Conservation (phyloP, 2,329 filamentous ascomycete species). For the Cercospora sojina region DNA sequence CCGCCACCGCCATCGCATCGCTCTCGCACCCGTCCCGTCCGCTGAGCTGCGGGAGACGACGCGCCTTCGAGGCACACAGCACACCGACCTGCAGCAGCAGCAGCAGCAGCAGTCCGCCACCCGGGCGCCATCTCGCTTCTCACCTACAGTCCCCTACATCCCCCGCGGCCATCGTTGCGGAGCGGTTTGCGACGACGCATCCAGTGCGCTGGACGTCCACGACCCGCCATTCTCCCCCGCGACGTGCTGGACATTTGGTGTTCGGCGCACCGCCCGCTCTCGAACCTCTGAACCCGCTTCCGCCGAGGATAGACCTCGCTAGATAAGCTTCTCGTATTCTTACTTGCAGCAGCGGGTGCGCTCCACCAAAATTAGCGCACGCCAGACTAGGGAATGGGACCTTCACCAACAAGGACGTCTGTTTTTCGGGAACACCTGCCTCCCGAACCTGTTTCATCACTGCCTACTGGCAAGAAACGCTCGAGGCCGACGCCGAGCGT, state of each 20-base stretch:
- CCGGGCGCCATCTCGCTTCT: not conserved
- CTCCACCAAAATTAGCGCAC: conserved; percentile 11
- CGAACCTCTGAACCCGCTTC: not conserved
- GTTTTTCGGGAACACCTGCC: conserved; percentile 14
- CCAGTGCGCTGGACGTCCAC: not conserved
- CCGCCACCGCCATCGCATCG: not conserved
- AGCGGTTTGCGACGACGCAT: not conserved
- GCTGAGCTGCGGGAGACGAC: not conserved
- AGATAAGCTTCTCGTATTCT: conserved; percentile 23
- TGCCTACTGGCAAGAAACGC: conserved; percentile 1
- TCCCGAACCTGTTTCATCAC: not conserved
- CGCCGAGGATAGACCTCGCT: too few relatives aligned
- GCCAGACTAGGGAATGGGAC: conserved; percentile 10
- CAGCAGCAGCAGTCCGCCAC: not conserved
- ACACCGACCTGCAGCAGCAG: not conserved
- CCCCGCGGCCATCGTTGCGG: not conserved
- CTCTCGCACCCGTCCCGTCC: not conserved
- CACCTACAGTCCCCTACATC: not conserved
- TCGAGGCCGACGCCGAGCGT: conserved; percentile 22
- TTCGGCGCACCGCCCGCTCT: too few relatives aligned
- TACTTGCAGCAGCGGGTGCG: conserved; percentile 12
- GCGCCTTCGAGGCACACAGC: not conserved
- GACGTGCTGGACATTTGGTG: not conserved
- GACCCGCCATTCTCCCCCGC: not conserved
- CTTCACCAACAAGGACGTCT: conserved; percentile 12